Base-by-base conservation (phyloP, 805 yeast genomes). In the Saturnispora diversa region DNA sequence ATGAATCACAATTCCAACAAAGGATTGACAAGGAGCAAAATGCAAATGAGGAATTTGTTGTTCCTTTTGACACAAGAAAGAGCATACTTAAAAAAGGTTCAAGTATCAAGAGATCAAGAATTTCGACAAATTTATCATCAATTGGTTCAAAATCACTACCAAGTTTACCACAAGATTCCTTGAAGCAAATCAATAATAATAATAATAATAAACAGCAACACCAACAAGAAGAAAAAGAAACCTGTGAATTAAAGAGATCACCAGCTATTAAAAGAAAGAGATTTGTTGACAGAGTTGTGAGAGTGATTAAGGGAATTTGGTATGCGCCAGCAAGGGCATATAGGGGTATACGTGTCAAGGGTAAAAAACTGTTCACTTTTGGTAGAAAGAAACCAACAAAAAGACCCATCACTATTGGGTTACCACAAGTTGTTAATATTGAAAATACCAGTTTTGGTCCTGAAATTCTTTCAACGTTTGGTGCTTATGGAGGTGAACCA, bases 231-330 rank as follows among this genome's bases (percentile, higher is more conserved):
- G 12, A 2, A 3, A 17, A 28, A 21, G 23, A 22, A 26, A 28
- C 21, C 12, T 37, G 45, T 20, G 49, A 53, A 15, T 42, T 60
- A 15, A 53, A 48, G 31, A 46, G 65, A 35, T 48, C 59, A 1
- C 58, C 58, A 37, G 65, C 65, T 8, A 51, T 53, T n/a, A 53
- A 50, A 37, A 46, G 64, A 28, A 60, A 55, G 35, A 60, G 61
- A 3, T 56, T 63, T 58, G 34, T 60, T 10, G 47, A 55, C 2
- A 37, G 26, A 15, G 24, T 60, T 5, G 13, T 46, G 3, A 19
- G 19, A 5, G 23, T 55, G 5, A 29, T 51, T 5, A 38, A 43
- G 7, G 37, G 38, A 12, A 12, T 50, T 12, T 54, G 45, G 31
- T n/a, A 19, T 1, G 38, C 34, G 13, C 30, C 46, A 3, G 45